A percentile compares a stretch with the other conserved stretches of the same genome.
These are phyloP conservation scores for Solanum sejunctum DNA, from an alignment of 257 asterid genomes.

Conservation along the genomic window DNA sequence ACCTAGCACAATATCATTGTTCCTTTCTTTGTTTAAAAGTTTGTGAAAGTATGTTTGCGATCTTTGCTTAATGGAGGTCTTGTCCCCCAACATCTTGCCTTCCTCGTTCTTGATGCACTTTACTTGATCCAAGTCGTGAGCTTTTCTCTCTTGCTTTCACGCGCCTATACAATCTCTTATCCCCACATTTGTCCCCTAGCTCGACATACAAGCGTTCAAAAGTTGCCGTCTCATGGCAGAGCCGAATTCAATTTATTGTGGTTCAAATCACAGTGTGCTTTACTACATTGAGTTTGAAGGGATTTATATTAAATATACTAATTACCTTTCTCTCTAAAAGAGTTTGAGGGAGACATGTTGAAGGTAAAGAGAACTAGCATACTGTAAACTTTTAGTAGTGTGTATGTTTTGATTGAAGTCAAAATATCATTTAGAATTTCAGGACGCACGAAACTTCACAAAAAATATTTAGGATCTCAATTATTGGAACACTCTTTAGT, in stretches of 20 bases:
- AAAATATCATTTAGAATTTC: background rate
- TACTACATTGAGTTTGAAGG: background rate
- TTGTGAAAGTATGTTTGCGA: too few relatives aligned
- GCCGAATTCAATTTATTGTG: background rate
- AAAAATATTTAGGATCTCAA: background rate
- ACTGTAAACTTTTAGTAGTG: background rate
- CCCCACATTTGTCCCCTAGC: too few relatives aligned
- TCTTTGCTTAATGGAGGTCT: too few relatives aligned
- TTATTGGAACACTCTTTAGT: background rate
- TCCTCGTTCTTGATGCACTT: too few relatives aligned
- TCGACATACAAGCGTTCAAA: too few relatives aligned
- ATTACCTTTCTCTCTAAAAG: background rate
- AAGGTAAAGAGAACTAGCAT: background rate
- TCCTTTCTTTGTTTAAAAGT: too few relatives aligned
- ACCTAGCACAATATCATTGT: too few relatives aligned
- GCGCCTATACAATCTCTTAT: too few relatives aligned
- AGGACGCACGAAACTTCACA: background rate
- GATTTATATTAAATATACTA: background rate
- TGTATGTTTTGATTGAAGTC: background rate
- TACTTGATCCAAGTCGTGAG: too few relatives aligned
- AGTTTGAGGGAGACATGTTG: background rate
- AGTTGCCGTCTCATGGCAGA: background rate
- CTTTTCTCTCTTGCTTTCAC: too few relatives aligned
- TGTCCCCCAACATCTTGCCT: too few relatives aligned
- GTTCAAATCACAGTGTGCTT: background rate